Conservation (phyloP, 225 moss, liverwort and hornwort genomes). For the Straminergon stramineum region DNA sequence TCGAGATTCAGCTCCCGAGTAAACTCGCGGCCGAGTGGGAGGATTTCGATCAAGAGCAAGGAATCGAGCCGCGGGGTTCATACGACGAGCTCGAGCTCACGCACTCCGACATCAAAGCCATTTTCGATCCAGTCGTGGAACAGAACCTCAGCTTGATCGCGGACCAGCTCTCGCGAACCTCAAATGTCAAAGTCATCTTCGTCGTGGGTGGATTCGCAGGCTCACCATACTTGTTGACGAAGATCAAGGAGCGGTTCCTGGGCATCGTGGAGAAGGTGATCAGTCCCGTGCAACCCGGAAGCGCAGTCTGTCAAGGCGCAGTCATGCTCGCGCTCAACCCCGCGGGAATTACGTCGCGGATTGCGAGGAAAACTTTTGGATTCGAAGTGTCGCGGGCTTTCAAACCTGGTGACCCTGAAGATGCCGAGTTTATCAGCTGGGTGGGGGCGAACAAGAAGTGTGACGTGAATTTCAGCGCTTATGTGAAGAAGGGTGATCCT, state of each 20-base stretch:
- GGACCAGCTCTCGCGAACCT: constrained; percentile 13
- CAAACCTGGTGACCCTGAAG: constrained; percentile 28
- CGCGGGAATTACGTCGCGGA: constrained; percentile 33
- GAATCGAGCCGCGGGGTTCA: neutral
- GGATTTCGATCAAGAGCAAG: neutral
- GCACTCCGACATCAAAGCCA: constrained; percentile 11
- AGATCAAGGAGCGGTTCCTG: constrained; percentile 25
- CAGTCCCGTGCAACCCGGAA: constrained; percentile 43
- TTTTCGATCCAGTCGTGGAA: constrained; percentile 41
- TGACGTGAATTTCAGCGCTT: constrained; percentile 34
- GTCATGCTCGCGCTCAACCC: constrained; percentile 42
- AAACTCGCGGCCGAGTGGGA: constrained; percentile 43
- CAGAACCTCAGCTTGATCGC: constrained; percentile 27
- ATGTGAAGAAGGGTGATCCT: constrained; percentile 27
- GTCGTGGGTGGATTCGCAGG: constrained; percentile 65
- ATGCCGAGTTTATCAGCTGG: constrained; percentile 1
- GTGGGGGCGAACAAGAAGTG: constrained; percentile 30
- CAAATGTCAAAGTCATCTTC: constrained; percentile 32
- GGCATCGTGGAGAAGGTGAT: constrained; percentile 25
- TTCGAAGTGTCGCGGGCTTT: constrained; percentile 1
- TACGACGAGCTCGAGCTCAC: constrained; percentile 41
- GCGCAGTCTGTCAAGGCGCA: constrained; percentile 50
- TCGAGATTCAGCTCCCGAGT: constrained; percentile 12
- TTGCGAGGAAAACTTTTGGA: constrained; percentile 54
- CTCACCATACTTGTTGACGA: constrained; percentile 48